Evolutionary conservation across 2,329 filamentous ascomycete genomes (phyloP).

Genomic region (Fusarium neocosmosporiellum): DNA sequence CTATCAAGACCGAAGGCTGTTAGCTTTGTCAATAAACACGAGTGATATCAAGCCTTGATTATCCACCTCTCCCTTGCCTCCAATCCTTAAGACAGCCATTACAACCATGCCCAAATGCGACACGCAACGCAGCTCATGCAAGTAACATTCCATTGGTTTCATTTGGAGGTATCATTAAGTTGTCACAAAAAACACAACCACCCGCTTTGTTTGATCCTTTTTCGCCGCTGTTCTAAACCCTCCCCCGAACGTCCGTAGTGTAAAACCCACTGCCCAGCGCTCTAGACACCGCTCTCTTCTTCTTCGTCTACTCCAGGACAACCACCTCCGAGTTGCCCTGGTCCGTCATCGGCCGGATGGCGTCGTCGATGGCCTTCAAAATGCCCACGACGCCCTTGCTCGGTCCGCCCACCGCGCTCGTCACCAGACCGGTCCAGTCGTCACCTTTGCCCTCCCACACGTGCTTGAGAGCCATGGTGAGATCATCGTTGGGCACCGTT

Average conservation of each 20-base stretch:
- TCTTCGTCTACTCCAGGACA: constrained; percentile 34
- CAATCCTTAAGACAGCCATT: background rate
- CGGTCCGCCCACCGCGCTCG: constrained; percentile 58
- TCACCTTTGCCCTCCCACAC: constrained; percentile 59
- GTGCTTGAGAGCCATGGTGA: constrained; percentile 54
- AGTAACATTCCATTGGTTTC: constrained; percentile 34
- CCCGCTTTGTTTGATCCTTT: constrained; percentile 34
- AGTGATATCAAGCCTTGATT: background rate
- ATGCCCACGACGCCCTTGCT: constrained; percentile 57
- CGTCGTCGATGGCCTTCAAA: constrained; percentile 60
- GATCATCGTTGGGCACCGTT: constrained; percentile 43
- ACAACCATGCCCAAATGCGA: background rate
- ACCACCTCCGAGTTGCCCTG: constrained; percentile 28
- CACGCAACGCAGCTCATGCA: background rate
- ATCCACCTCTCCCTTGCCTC: background rate
- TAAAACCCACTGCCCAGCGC: constrained; percentile 16
- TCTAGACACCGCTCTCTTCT: background rate
- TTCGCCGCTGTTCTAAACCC: constrained; percentile 35
- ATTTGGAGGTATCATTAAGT: constrained; percentile 48
- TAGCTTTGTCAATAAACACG: background rate
- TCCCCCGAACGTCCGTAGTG: constrained; percentile 24
- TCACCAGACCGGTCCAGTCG: constrained; percentile 61
- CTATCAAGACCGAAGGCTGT: background rate
- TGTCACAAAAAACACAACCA: constrained; percentile 40
- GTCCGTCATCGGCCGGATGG: constrained; percentile 50